A percentile compares a stretch with the other conserved stretches of the same genome.
Conservation (phyloP, 345 rosid genomes). For the Melastoma malabathricum region DNA sequence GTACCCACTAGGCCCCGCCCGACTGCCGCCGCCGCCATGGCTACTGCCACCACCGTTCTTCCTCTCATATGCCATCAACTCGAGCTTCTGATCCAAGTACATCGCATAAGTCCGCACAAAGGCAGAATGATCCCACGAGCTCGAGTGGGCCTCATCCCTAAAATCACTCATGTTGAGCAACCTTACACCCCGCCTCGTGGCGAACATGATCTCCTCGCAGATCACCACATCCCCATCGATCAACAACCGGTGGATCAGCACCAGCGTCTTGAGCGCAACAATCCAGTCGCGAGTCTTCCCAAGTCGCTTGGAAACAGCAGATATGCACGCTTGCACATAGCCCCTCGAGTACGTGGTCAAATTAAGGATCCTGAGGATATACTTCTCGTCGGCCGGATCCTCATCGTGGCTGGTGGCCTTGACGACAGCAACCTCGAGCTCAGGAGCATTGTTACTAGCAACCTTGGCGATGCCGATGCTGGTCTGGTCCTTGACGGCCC, state of each 20-base stretch:
- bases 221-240: slow-evolving; percentile 52
- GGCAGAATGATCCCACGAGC: slow-evolving; percentile 81
- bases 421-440: slow-evolving; percentile 83
- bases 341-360: slow-evolving; percentile 48
- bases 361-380: slow-evolving; percentile 50
- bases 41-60: slow-evolving; percentile 21
- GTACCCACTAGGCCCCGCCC: slow-evolving; percentile 20
- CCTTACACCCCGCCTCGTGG: slow-evolving; percentile 65
- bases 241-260: slow-evolving; percentile 60
- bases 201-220: slow-evolving; percentile 60
- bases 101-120: slow-evolving; percentile 66
- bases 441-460: slow-evolving; percentile 85
- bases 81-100: slow-evolving; percentile 72
- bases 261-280: slow-evolving; percentile 67
- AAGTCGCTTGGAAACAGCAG: slow-evolving; percentile 54
- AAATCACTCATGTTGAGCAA: slow-evolving; percentile 74
- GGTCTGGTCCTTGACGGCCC: slow-evolving; percentile 93
- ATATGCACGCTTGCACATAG: slow-evolving; percentile 61
- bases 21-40: slow-evolving; percentile 12
- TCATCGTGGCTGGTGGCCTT: slow-evolving; percentile 93
- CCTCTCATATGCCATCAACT: slow-evolving; percentile 44
- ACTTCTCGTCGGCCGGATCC: slow-evolving; percentile 78
- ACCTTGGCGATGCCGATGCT: slow-evolving; percentile 89
- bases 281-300: slow-evolving; percentile 90
- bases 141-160: slow-evolving; percentile 87